Evolutionary conservation across 1,284 basidiomycete species (phyloP).

Genomic region (Flammula alnicola): DNA sequence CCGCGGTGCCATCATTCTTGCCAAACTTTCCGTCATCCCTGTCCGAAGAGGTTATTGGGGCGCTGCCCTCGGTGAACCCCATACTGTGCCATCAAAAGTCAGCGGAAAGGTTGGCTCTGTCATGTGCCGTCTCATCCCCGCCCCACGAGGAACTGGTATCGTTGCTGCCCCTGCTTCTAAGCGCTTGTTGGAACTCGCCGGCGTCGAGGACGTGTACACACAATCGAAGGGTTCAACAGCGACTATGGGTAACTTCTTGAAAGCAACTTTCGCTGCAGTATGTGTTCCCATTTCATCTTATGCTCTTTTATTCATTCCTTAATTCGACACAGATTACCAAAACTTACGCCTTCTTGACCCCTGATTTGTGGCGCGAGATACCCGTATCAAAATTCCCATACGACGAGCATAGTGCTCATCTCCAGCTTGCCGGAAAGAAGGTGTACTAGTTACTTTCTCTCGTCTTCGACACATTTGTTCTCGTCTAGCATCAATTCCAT

Average conservation of each 20-base stretch:
- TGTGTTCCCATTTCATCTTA: conserved; percentile 34
- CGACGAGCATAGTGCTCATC: conserved; percentile 92
- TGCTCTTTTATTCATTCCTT: background rate
- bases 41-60: conserved; percentile 99
- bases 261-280: conserved; percentile 96
- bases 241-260: conserved; percentile 99
- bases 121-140: conserved; percentile 99
- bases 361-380: conserved; percentile 97
- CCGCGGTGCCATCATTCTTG: conserved; percentile 97
- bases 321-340: conserved; percentile 79
- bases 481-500: conserved; percentile 12
- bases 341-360: conserved; percentile 97
- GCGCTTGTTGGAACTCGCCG: conserved; percentile 96
- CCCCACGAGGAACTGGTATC: conserved; percentile 98
- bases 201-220: conserved; percentile 95
- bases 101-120: conserved; percentile 99
- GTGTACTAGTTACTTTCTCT: conserved; percentile 61
- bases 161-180: conserved; percentile 98
- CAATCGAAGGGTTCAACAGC: conserved; percentile 98
- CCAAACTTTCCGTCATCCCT: conserved; percentile 94
- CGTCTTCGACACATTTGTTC: conserved; percentile 14
- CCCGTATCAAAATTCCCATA: conserved; percentile 88
- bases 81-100: conserved; percentile 99
- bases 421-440: conserved; percentile 86
- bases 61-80: conserved; percentile 96